These are phyloP conservation scores for Pythium grandisporangium DNA, from an alignment of 352 stramenopile genomes.

Conservation along the genomic window DNA sequence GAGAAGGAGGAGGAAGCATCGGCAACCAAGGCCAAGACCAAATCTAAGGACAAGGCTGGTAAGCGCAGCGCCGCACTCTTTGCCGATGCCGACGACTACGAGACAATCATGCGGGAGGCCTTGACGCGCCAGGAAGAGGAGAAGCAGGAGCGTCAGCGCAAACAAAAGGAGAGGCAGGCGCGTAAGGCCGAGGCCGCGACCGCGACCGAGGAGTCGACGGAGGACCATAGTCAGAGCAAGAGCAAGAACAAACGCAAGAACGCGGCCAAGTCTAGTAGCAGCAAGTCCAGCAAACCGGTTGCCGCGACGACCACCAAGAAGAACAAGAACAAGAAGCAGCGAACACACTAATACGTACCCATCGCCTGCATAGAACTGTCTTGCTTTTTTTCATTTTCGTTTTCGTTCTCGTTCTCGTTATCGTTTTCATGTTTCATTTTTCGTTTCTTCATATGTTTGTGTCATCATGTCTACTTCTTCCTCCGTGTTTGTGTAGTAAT, in stretches of 20 bases:
- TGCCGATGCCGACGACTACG: constrained; percentile 69
- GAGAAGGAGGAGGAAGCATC: constrained; percentile 17
- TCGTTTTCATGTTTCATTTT: background rate
- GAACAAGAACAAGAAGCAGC: constrained; percentile 10
- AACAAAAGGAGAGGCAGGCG: constrained; percentile 2
- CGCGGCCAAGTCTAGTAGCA: too few relatives aligned
- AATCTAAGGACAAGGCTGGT: constrained; percentile 27
- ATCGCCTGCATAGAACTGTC: background rate
- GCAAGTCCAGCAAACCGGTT: too few relatives aligned
- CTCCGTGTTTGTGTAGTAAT: too few relatives aligned
- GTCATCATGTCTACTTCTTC: too few relatives aligned
- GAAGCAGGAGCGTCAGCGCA: constrained; percentile 29
- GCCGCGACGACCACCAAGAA: too few relatives aligned
- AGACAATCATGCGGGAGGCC: constrained; percentile 53
- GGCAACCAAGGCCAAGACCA: constrained; percentile 36
- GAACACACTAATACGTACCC: constrained; percentile 8
- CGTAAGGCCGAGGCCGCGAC: background rate
- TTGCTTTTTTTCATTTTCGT: background rate
- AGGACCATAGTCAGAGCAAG: too few relatives aligned
- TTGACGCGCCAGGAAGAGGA: constrained; percentile 40
- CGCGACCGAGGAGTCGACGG: background rate
- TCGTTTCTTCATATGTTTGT: background rate
- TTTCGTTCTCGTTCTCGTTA: background rate
- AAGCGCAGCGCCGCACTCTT: constrained; percentile 67
- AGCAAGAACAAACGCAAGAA: too few relatives aligned